Base-by-base conservation (phyloP, 352 stramenopile genomes). In the Phytophthora agathidicida region DNA sequence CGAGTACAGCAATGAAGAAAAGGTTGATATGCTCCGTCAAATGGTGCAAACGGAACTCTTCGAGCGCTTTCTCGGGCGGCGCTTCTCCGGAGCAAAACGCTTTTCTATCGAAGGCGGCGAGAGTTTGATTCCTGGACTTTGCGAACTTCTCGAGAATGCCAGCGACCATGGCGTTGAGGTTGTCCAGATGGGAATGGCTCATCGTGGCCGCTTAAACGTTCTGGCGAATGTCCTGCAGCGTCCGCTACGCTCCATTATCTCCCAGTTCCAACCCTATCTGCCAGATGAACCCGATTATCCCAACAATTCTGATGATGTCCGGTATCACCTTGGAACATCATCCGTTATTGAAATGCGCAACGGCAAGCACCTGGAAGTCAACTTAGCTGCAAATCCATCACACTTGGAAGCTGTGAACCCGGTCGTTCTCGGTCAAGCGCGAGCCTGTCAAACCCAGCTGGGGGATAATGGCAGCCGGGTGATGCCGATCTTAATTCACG, bases 171-270 rank as follows among this genome's bases (percentile, higher is more conserved):
- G 98, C 19, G 93, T 99, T 14, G 93, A 99, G 71, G 92, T 93
- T 28, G 97, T 99, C 46, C 94, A 99, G 50, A 98, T 99, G 76
- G 98, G 98, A 41, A 99, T 99, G 98, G 94, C 98, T 16, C 98
- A 99, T 75, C 88, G 97, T 48, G 98, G 87, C 10, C 88, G 98
- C 24, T 71, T 99, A 10, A 99, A 99, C 66, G 88, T 99, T 23
- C 81, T 99, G 32, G 96, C 95, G 5, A 99, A 99, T 77, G 97
- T 99, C 5, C 86, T 99, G 55, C 81, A 98, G 39, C 98, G 98
- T 60, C 96, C 97, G 9, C 89, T 99, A 70, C 91, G 89, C 2
- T 77, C 96, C 14, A 99, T 99, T 67, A 87, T 96, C 60, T 86
- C 79, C 23, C 81, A 93, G 59, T 96, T 97, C 48, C 86, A 95